Evolutionary conservation across 345 rosid genomes (phyloP), one percentile per base, ranked within the genome.

Genomic region (Euphorbia lathyris): DNA sequence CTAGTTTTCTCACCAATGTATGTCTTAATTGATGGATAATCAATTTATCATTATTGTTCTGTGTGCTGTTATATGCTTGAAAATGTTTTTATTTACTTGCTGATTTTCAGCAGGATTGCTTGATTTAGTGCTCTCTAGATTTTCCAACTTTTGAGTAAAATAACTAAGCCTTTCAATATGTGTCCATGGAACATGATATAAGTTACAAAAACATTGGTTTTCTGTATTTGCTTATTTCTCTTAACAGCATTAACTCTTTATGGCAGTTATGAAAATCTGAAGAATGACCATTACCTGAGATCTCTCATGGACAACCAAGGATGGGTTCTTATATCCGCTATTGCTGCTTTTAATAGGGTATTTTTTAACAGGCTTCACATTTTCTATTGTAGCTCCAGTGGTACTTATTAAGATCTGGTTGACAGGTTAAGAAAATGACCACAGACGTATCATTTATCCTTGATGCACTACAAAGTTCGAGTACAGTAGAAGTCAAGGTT

Each of bases 341-440:
- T 96, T 77, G 96, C 98, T 0, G 89, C 84, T 75, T 96, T 96
- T 69, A 92, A 90, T 72, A 86, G 98, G 93, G 99, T 95, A 85
- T 65, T 74, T 60, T 22, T 47, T 57, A n/a, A 27, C 57, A 13
- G 72, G n/a, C 25, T 72, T 22, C 6, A 29, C 32, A 29, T 43
- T 30, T 32, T 8, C 19, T 67, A 20, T 73, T 75, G 27, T 42
- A 22, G 32, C 14, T 30, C 43, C 50, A 56, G 20, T 42, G 19
- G 42, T 61, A 30, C 40, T 56, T 30, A 25, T 29, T 30, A 0
- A n/a, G 30, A 36, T 78, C 45, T 57, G 77, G 62, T 62, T 78
- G 47, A 58, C 95, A 96, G 99, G 86, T 96, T 70, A 92, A 87
- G 80, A 78, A 78, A 80, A 88, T 96, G 99, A 82, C 91, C 65